Conservation (phyloP, 169 alveolate genomes). For the Cryptosporidium parvum region DNA sequence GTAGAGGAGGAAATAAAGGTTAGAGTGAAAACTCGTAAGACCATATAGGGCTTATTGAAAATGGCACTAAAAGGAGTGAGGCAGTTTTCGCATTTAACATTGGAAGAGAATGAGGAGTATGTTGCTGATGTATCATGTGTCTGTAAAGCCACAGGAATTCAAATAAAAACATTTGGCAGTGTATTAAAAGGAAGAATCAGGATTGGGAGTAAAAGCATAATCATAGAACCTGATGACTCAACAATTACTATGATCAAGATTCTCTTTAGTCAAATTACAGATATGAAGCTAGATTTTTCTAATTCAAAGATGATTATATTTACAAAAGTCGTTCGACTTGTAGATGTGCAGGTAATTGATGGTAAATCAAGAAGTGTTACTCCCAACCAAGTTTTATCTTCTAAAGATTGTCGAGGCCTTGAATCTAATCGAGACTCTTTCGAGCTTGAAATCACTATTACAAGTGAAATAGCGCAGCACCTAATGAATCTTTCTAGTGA, state of each 20-base stretch:
- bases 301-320: not conserved
- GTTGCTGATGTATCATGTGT: conserved; percentile 44
- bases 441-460: conserved; percentile 19
- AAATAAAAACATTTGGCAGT: not conserved
- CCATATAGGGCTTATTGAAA: not conserved
- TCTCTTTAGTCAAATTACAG: conserved; percentile 22
- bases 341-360: conserved; percentile 45
- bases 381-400: conserved; percentile 32
- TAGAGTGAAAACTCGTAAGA: not conserved
- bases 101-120: conserved; percentile 74
- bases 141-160: not conserved
- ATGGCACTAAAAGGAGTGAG: conserved; percentile 62
- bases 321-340: conserved; percentile 16
- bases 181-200: conserved; percentile 83
- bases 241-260: conserved; percentile 58
- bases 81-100: conserved; percentile 51
- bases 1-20: not conserved
- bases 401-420: not conserved
- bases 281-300: not conserved
- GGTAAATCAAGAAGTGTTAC: conserved; percentile 62
- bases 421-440: not conserved
- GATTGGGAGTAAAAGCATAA: conserved; percentile 85
- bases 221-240: conserved; percentile 85
- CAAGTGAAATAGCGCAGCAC: conserved; percentile 15
- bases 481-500: conserved; percentile 12